phyloP scores from a whole-genome alignment of 2,329 filamentous ascomycete species.

The Diaporthe ampelina region DNA sequence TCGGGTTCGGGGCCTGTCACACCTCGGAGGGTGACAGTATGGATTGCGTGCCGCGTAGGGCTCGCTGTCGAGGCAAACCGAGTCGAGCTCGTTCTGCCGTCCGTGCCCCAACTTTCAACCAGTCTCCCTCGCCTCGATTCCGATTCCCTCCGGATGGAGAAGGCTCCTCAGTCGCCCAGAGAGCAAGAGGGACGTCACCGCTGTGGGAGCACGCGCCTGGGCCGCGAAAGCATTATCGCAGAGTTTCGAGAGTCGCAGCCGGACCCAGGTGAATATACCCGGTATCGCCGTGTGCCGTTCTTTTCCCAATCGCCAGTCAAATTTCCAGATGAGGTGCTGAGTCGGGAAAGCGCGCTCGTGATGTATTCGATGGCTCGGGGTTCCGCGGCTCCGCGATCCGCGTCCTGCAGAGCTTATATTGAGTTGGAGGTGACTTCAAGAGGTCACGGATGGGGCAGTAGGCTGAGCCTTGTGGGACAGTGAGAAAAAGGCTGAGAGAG shows the following conservation, averaged over 20 bases:
- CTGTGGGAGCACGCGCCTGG: slow-evolving; percentile 28
- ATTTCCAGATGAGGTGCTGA: slow-evolving; percentile 15
- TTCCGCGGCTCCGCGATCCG: not conserved
- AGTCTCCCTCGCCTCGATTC: not conserved
- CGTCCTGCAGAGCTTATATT: not conserved
- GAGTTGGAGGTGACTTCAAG: no score
- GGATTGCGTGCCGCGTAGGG: not conserved
- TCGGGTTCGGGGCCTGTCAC: slow-evolving; percentile 11
- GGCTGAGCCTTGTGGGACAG: not conserved
- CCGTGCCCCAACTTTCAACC: not conserved
- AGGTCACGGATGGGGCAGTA: not conserved
- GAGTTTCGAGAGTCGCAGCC: not conserved
- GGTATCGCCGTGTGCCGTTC: not conserved
- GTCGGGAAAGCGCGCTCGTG: slow-evolving; percentile 32
- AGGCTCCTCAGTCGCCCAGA: not conserved
- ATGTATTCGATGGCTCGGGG: not conserved
- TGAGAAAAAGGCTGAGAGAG: not conserved
- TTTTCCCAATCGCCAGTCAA: not conserved
- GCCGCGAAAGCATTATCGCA: slow-evolving; percentile 28
- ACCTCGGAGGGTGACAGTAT: not conserved
- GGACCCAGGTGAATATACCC: not conserved
- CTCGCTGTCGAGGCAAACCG: not conserved
- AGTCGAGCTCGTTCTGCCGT: not conserved
- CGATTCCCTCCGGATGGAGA: not conserved
- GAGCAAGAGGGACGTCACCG: not conserved